Conservation (phyloP, 2,329 filamentous ascomycete genomes). For the Penicillium expansum region DNA sequence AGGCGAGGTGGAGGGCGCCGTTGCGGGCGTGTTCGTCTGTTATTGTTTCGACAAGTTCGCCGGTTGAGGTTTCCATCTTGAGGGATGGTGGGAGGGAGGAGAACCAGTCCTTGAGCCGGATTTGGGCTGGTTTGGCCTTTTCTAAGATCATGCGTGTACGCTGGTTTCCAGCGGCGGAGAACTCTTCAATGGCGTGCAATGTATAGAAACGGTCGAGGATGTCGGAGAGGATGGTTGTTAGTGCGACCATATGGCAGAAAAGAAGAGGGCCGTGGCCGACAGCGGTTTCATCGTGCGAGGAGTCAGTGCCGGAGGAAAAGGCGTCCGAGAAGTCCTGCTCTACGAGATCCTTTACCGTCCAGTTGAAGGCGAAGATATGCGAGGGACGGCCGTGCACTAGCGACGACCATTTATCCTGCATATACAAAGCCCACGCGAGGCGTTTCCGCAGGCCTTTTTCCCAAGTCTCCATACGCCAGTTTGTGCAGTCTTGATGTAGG, state of each 20-base stretch:
- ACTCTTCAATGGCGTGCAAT: constrained; percentile 47
- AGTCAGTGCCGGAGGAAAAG: constrained; percentile 33
- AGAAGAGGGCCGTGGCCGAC: constrained; percentile 45
- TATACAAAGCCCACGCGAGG: constrained; percentile 85
- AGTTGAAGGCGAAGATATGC: constrained; percentile 68
- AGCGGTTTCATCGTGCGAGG: constrained; percentile 31
- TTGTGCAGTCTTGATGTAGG: constrained; percentile 79
- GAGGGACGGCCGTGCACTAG: constrained; percentile 82
- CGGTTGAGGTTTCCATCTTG: constrained; percentile 48
- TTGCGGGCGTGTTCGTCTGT: constrained; percentile 42
- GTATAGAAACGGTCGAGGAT: constrained; percentile 55
- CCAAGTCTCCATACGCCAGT: constrained; percentile 85
- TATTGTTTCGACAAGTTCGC: constrained; percentile 46
- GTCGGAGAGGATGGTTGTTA: constrained; percentile 53
- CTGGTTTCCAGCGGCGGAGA: constrained; percentile 41
- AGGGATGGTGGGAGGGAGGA: constrained; percentile 47
- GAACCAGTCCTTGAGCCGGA: constrained; percentile 55
- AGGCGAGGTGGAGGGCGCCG: constrained; percentile 82
- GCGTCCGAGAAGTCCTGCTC: constrained; percentile 43
- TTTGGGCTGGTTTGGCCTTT: constrained; percentile 53
- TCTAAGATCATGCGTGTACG: constrained; percentile 52
- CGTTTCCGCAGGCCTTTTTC: constrained; percentile 81
- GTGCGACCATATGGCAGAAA: constrained; percentile 53
- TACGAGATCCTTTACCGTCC: constrained; percentile 62
- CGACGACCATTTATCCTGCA: constrained; percentile 92